Base-by-base conservation (phyloP, 2,329 filamentous ascomycete genomes). In the Diaporthe helianthi region DNA sequence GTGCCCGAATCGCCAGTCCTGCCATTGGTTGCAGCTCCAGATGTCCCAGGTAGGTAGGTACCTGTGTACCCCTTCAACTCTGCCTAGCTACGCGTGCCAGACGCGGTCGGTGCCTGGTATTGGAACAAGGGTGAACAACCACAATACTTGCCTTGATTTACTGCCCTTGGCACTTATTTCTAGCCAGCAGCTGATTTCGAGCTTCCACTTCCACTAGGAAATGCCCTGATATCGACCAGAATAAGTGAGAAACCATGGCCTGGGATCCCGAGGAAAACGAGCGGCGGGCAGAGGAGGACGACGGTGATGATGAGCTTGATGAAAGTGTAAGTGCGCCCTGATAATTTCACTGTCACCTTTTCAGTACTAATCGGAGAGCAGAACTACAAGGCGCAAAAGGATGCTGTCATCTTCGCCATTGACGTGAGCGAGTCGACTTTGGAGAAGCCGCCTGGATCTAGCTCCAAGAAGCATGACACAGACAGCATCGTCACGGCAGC, bases 361-460 rank as follows among this genome's bases (percentile, higher is more conserved):
- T 26, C 53, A 26, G 29, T 19, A 22, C 61, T 67, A 31, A 31
- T 61, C 1, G 13, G 41, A 44, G 68, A 51, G 13, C 74, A 95
- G 93, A 90, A 89, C 79, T 99, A 96, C 83, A 97, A 94, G 82
- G 87, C 91, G 0, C 91, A 94, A 77, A 98, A 97, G 82, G 96
- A 99, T 89, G 96, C 96, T n/a, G 88, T 98, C n/a, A 86, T 99
- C 29, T 95, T 99, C 78, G 95, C 94, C 17, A 97, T 99, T 75
- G 92, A 98, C 75, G 86, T 98, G 77, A 98, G 92, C 84, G 81
- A 89, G 46, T 94, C 93, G 0, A 99, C 98, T 95, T 83, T 98
- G 72, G 83, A 83, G 73, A 83, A 83, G 51, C 58, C 65, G 31
- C 93, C 93, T 26, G 81, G 85, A 3, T 85, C 85, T 8, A 85